Conservation (phyloP, 2,329 filamentous ascomycete genomes). For the Fusarium gaditjirri region DNA sequence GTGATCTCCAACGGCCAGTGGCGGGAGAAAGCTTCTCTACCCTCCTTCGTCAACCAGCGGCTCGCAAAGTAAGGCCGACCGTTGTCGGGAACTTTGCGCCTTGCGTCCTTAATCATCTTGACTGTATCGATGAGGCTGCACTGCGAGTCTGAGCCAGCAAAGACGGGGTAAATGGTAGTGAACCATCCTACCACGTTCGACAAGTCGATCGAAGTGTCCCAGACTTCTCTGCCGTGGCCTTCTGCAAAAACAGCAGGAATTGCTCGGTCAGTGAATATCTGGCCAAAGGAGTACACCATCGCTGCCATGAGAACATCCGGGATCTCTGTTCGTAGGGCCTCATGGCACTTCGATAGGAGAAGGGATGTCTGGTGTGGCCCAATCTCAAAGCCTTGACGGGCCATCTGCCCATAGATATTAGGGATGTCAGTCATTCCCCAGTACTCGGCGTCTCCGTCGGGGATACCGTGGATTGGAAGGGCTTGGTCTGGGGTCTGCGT, state of each 20-base stretch:
- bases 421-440: constrained; percentile 39
- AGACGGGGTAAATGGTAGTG: constrained; percentile 49
- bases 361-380: constrained; percentile 21
- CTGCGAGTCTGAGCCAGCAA: constrained; percentile 4
- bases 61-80: constrained; percentile 37
- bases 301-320: constrained; percentile 51
- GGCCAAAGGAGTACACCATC: constrained; percentile 43
- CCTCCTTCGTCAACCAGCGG: constrained; percentile 27
- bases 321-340: constrained; percentile 46
- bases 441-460: constrained; percentile 36
- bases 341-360: constrained; percentile 36
- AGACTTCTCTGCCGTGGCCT: constrained; percentile 51
- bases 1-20: constrained; percentile 44
- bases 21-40: constrained; percentile 5
- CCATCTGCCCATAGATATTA: constrained; percentile 40
- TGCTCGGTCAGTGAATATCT: constrained; percentile 45
- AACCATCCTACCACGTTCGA: constrained; percentile 54
- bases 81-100: constrained; percentile 20
- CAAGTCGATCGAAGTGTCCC: constrained; percentile 44
- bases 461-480: constrained; percentile 19
- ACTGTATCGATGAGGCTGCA: constrained; percentile 18
- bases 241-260: constrained; percentile 48
- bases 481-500: constrained; percentile 40
- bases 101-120: constrained; percentile 35
- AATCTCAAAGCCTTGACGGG: constrained; percentile 27